Base-by-base conservation (phyloP, 768 basidiomycete species). In the Tephrocybe sp. region DNA sequence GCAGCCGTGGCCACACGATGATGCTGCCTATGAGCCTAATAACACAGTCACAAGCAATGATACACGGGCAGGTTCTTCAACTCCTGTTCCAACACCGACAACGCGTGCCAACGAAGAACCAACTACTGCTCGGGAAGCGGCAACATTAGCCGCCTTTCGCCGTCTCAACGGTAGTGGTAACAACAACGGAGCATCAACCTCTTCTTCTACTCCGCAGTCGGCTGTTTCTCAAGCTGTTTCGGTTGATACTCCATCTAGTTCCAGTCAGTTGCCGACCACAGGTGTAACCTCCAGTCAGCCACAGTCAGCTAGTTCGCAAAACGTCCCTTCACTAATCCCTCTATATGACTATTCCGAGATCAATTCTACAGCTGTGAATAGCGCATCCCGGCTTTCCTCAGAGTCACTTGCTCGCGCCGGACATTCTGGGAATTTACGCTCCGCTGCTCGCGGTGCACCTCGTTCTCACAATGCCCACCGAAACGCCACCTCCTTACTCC, bases 101-200 rank as follows among this genome's bases (percentile, higher is more conserved):
- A 32, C 46, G 23, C 52, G 58, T 32, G 52, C 44, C 8, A 28
- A 28, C 26, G 50, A 50, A 26, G 48, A 54, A 18, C 45, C 53
- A 24, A 41, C 58, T 3, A 62, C 60, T 14, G 66, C 67, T 33
- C 61, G 71, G 42, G 64, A 69, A 50, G 85, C 84, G 1, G 88
- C 89, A 18, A 84, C 84, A 32, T 72, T 75, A 33, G 89, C 90
- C 11, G 87, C 88, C 3, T 57, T 88, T 53, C 77, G 79, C 53
- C 76, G 88, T 51, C 64, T 73, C 40, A 68, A 63, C 32, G 51
- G 42, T 30, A 48, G 9, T 33, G 45, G 26, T 32, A 54, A 45
- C 20, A 48, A 15, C 24, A 45, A 30, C 32, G 58, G 51, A 36
- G 48, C 58, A 33, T 53, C 62, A 4, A 38, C 53, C 36, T 36